Base-by-base conservation (phyloP, 106 monocot species). In the Dendrobium chrysotoxum region DNA sequence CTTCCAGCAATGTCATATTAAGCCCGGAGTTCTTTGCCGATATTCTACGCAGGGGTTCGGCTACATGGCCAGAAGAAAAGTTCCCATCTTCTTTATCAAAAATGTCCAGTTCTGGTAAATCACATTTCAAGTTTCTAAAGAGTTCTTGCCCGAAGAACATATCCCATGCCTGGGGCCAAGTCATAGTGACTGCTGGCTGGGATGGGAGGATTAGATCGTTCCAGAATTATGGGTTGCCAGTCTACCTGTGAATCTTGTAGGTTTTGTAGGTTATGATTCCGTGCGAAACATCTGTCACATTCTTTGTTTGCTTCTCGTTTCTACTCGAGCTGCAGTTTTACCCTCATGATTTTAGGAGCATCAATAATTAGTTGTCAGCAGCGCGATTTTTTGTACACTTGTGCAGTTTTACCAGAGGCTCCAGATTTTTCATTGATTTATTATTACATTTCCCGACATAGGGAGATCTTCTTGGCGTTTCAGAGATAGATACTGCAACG, bases 31-130 rank as follows among this genome's bases (percentile, higher is more conserved):
- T 84, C 54, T 85, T 83, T 18, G 81, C 80, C 15, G 65, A 74
- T 42, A 15, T 53, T 2, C 23, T 80, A 5, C 61, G n/a, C 38
- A 73, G 85, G 47, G 70, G 26, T 18, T 86, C 86, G 23, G 82
- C 84, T 5, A 86, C 84, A 38, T 89, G 89, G 89, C 88, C 88
- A 5, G 88, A 91, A 79, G 91, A 88, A 83, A 89, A 87, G 46
- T 82, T 88, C 7, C 65, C 73, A 23, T 25, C 21, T 2, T 76
- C 53, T 20, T 12, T 57, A 7, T 9, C 41, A 9, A 55, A 35
- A 0, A 4, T 42, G 25, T 58, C 30, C 5, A 20, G 44, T 12
- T 45, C 75, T 30, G 54, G 40, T 10, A 77, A 35, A 28, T 70
- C 72, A 7, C 75, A 81, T 10, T 55, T 75, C 73, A 85, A 79